These are phyloP conservation scores for Fusarium sp. DNA, from an alignment of 2,329 filamentous ascomycete genomes.

Conservation along the genomic window DNA sequence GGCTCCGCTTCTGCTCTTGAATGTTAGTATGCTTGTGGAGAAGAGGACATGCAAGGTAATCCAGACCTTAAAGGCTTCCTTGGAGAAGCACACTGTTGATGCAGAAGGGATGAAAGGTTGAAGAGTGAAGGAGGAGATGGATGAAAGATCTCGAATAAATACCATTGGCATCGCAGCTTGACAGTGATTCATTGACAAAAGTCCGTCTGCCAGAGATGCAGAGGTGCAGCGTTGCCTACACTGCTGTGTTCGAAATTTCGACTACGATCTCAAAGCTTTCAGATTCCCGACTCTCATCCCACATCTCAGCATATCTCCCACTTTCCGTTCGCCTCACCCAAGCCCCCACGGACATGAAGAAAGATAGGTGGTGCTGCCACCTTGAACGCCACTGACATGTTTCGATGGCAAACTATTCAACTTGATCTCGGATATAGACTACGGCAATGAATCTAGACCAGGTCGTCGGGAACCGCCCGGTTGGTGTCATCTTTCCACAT, in stretches of 20 bases:
- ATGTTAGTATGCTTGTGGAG: neutral
- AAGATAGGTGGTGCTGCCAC: neutral
- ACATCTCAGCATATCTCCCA: neutral
- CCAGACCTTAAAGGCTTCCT: neutral
- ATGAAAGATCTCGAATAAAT: neutral
- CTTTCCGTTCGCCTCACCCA: neutral
- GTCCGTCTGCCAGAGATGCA: neutral
- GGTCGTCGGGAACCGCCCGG: neutral
- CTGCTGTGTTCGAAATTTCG: neutral
- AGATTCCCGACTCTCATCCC: neutral
- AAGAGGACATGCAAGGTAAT: neutral
- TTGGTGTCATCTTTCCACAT: too few relatives aligned
- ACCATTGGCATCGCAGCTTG: neutral
- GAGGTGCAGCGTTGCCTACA: neutral
- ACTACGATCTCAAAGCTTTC: neutral
- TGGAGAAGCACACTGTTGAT: neutral
- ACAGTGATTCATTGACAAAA: neutral
- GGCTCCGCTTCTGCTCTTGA: neutral
- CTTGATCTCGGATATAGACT: neutral
- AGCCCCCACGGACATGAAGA: neutral
- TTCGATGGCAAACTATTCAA: neutral
- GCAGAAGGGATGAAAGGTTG: neutral
- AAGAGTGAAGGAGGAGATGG: neutral
- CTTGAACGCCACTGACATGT: neutral
- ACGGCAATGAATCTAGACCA: neutral